A percentile compares a stretch with the other conserved stretches of the same genome.
Evolutionary conservation across 768 basidiomycete genomes (phyloP).

Genomic region (Boletus reticuloceps): DNA sequence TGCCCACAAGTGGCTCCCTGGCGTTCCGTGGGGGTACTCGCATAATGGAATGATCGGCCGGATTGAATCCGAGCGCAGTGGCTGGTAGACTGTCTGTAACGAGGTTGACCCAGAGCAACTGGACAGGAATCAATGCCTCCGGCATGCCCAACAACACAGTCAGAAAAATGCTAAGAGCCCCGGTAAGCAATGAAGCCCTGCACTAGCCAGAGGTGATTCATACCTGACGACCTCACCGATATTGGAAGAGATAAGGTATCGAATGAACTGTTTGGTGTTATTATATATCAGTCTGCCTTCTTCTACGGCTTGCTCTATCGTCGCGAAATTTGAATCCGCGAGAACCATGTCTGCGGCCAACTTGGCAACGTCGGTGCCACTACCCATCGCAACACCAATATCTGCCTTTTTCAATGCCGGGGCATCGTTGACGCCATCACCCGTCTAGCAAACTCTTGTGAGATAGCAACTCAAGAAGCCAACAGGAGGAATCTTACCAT

Average conservation of each 20-base stretch:
- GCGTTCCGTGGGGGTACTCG: conserved; percentile 87
- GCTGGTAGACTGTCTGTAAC: conserved; percentile 97
- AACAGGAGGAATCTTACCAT: conserved; percentile 56
- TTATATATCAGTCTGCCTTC: conserved; percentile 98
- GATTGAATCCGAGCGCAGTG: conserved; percentile 97
- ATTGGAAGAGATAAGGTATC: conserved; percentile 97
- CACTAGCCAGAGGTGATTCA: neutral
- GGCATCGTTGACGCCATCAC: conserved; percentile 98
- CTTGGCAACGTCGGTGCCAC: conserved; percentile 98
- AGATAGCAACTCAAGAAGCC: conserved; percentile 11
- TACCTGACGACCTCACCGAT: conserved; percentile 93
- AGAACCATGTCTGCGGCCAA: conserved; percentile 98
- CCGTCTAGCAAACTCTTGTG: conserved; percentile 54
- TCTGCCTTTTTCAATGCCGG: conserved; percentile 96
- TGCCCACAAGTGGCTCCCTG: conserved; percentile 86
- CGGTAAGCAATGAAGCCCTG: neutral
- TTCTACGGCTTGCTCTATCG: conserved; percentile 95
- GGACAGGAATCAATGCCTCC: conserved; percentile 97
- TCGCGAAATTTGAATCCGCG: conserved; percentile 95
- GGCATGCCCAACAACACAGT: conserved; percentile 98
- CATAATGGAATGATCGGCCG: conserved; percentile 97
- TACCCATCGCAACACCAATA: conserved; percentile 99
- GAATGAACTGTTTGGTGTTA: conserved; percentile 99
- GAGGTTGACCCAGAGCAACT: conserved; percentile 97
- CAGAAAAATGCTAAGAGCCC: conserved; percentile 77